phyloP scores from a whole-genome alignment of 2,329 filamentous ascomycete species.

The Chrysosporium keratinophilum region DNA sequence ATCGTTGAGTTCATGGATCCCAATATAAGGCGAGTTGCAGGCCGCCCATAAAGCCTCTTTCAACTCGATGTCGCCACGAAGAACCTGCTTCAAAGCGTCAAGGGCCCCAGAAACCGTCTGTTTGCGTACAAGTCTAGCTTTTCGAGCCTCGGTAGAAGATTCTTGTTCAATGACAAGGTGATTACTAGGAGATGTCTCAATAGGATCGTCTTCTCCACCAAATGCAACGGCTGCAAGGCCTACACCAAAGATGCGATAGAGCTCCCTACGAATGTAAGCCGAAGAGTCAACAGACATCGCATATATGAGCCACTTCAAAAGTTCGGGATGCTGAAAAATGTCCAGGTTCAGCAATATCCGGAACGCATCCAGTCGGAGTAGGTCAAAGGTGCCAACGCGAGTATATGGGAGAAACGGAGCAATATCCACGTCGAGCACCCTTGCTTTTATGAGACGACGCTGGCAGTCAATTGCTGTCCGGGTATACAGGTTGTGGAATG shows the following conservation, averaged over 20 bases:
- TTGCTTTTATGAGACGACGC: constrained; percentile 44
- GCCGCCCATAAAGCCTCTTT: constrained; percentile 48
- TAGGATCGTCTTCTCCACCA: constrained; percentile 36
- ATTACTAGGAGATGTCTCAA: constrained; percentile 26
- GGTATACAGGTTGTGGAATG: constrained; percentile 55
- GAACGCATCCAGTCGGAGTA: constrained; percentile 51
- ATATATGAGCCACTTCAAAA: constrained; percentile 49
- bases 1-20: constrained; percentile 45
- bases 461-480: constrained; percentile 52
- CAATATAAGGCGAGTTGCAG: constrained; percentile 42
- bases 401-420: constrained; percentile 54
- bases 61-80: constrained; percentile 41
- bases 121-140: constrained; percentile 44
- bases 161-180: constrained; percentile 51
- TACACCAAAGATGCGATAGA: constrained; percentile 45
- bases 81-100: constrained; percentile 44
- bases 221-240: constrained; percentile 51
- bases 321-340: constrained; percentile 40
- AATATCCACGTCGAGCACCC: constrained; percentile 43
- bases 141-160: constrained; percentile 41
- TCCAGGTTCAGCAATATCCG: constrained; percentile 48
- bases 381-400: constrained; percentile 48
- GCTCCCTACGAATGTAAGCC: constrained; percentile 45
- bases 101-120: constrained; percentile 50
- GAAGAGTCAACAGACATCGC: constrained; percentile 49